phyloP scores from a whole-genome alignment of 208 protist species.

The Leishmania turanica region DNA sequence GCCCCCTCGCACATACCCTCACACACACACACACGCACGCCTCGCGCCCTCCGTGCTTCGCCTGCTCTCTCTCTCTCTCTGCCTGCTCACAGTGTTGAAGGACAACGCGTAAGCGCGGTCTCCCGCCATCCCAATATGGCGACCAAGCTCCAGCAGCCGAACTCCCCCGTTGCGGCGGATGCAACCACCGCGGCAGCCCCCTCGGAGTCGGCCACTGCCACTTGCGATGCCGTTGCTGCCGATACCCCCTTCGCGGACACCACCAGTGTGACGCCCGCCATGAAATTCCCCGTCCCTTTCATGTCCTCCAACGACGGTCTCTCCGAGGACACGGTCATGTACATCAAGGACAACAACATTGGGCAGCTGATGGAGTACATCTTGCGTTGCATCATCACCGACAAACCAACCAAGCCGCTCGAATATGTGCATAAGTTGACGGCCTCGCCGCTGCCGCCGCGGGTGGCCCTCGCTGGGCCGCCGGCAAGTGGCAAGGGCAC shows the following conservation, averaged over 20 bases:
- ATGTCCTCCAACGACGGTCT: constrained; percentile 39
- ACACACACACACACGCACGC: background rate
- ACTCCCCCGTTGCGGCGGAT: background rate
- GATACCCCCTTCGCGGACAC: background rate
- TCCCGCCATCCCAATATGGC: background rate
- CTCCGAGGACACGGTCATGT: constrained; percentile 65
- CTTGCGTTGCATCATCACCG: constrained; percentile 58
- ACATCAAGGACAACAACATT: constrained; percentile 81
- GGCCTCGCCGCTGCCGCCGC: constrained; percentile 47
- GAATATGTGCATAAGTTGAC: constrained; percentile 69
- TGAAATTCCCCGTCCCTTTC: constrained; percentile 7
- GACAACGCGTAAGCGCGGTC: background rate
- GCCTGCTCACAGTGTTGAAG: background rate
- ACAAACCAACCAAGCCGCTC: constrained; percentile 69
- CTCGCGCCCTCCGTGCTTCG: background rate
- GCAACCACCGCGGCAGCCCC: background rate
- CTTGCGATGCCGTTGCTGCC: no score
- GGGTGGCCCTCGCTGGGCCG: constrained; percentile 82
- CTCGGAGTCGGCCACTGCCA: background rate
- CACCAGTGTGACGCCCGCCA: background rate
- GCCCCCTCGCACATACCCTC: background rate
- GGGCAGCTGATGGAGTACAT: constrained; percentile 86
- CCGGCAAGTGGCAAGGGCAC: constrained; percentile 85
- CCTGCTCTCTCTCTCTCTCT: background rate
- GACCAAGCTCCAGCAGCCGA: background rate